Evolutionary conservation across 345 rosid genomes (phyloP).

Genomic region (Syzygium aromaticum): DNA sequence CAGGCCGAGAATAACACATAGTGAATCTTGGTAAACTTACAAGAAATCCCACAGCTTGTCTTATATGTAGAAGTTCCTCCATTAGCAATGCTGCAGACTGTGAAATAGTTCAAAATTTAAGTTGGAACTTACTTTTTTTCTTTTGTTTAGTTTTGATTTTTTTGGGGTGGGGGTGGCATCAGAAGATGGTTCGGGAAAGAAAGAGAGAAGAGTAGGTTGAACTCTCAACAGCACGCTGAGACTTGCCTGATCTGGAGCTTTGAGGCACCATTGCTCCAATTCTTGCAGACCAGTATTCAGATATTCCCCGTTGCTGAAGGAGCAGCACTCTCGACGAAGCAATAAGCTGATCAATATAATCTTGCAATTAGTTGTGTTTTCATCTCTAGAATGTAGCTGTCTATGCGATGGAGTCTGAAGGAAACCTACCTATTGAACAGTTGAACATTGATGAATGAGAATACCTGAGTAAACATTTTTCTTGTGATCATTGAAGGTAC

Average conservation of each 20-base stretch:
- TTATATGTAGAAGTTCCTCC: conserved; percentile 83
- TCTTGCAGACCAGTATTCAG: conserved; percentile 92
- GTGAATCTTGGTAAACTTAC: not conserved
- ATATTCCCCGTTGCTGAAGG: conserved; percentile 96
- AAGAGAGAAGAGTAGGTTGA: not conserved
- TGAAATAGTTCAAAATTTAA: not conserved
- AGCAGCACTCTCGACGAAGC: conserved; percentile 95
- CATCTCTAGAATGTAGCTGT: not conserved
- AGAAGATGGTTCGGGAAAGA: not conserved
- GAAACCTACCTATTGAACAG: conserved; percentile 74
- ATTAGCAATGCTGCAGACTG: not conserved
- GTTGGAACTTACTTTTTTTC: not conserved
- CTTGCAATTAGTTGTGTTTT: not conserved
- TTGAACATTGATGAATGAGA: conserved; percentile 95
- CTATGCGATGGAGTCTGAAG: not conserved
- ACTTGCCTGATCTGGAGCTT: conserved; percentile 72
- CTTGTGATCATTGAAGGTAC: conserved; percentile 39
- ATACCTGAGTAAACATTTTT: conserved; percentile 82
- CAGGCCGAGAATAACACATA: not conserved
- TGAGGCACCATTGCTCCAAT: conserved; percentile 80
- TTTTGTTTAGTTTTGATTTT: not conserved
- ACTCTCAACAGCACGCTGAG: not conserved
- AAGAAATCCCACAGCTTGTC: conserved; percentile 94
- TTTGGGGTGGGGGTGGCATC: not conserved
- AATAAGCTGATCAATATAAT: conserved; percentile 65